Evolutionary conservation across 164 flowering plant genomes (phyloP), one percentile per base, ranked within the genome.

Genomic region (Vitis rupestris): DNA sequence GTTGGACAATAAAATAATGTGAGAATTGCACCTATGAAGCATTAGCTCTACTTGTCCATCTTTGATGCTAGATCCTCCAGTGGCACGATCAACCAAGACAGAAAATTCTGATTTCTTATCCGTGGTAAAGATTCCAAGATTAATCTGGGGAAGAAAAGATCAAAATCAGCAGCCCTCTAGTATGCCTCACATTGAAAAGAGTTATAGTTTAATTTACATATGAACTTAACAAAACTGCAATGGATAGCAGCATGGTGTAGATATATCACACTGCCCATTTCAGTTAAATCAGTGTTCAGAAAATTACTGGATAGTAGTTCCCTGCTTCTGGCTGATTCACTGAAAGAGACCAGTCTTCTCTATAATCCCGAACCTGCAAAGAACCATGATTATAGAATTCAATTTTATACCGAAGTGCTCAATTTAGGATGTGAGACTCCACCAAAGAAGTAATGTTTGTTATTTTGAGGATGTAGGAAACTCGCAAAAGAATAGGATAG

Each of bases 291-390:
- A 31, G 57, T 49, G 13, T 31, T 10, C 48, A 64, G 66, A 70
- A 61, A 56, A 76, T 82, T 83, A 94, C 98, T 5, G 98, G 97
- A 82, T 94, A 94, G 68, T 92, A 94, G 74, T 92, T 94, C 70
- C 97, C 98, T 31, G 97, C 91, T 13, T 87, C 86, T 61, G 98
- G 98, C 76, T 92, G 86, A 74, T 78, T 84, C 57, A 94, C 96
- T 63, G 73, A 23, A 65, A 92, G 93, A 57, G 76, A 23, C 97
- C 97, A 92, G 53, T 90, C 98, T 65, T 64, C 75, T 76, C 98
- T 88, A 67, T 84, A 75, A 73, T 94, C 86, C 50, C 98, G 82
- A 65, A 94, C 83, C 98, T 93, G 85, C 70, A 72, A 78, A 67
- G 14, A 66, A 68, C 54, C 59, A 65, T 31, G 10, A 31, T 8